A percentile compares a stretch with the other conserved stretches of the same genome.
These are phyloP conservation scores for Penicillium atrosanguineum DNA, from an alignment of 495 filamentous ascomycete genomes.

Conservation along the genomic window DNA sequence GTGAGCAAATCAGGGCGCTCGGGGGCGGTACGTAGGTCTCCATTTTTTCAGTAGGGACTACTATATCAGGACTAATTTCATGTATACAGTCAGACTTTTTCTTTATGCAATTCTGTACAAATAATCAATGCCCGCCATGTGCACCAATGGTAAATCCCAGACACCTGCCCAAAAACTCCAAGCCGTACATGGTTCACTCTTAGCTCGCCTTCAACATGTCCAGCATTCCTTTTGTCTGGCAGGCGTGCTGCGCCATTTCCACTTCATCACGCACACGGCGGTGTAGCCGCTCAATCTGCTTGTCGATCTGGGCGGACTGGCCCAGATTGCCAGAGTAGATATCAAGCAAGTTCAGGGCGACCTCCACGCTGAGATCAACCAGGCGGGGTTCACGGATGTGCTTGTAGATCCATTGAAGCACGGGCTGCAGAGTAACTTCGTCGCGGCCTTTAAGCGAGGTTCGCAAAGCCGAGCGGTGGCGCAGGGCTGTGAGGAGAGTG, in stretches of 20 bases:
- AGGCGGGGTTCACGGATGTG: constrained; percentile 77
- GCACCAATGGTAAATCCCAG: constrained; percentile 25
- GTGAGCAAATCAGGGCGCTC: no score
- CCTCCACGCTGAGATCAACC: constrained; percentile 72
- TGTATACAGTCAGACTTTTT: constrained; percentile 22
- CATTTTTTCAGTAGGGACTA: no score
- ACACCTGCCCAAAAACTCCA: constrained; percentile 28
- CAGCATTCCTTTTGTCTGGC: constrained; percentile 78
- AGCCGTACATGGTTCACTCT: constrained; percentile 12
- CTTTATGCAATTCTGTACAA: constrained; percentile 34
- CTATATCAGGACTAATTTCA: background rate
- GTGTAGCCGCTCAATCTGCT: constrained; percentile 61
- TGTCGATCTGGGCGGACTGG: constrained; percentile 69
- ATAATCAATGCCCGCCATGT: constrained; percentile 30
- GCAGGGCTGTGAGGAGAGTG: constrained; percentile 76
- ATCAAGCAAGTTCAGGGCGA: constrained; percentile 75
- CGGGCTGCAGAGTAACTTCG: constrained; percentile 73
- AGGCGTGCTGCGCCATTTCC: constrained; percentile 75
- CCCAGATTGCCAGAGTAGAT: constrained; percentile 81
- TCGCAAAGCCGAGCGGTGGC: constrained; percentile 84
- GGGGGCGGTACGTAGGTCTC: no score
- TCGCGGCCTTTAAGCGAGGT: constrained; percentile 79
- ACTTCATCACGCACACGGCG: constrained; percentile 70
- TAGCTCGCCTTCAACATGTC: constrained; percentile 59
- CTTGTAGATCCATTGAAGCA: constrained; percentile 78